Conservation (phyloP, 2,329 filamentous ascomycete genomes). For the Thielaviopsis musarum region DNA sequence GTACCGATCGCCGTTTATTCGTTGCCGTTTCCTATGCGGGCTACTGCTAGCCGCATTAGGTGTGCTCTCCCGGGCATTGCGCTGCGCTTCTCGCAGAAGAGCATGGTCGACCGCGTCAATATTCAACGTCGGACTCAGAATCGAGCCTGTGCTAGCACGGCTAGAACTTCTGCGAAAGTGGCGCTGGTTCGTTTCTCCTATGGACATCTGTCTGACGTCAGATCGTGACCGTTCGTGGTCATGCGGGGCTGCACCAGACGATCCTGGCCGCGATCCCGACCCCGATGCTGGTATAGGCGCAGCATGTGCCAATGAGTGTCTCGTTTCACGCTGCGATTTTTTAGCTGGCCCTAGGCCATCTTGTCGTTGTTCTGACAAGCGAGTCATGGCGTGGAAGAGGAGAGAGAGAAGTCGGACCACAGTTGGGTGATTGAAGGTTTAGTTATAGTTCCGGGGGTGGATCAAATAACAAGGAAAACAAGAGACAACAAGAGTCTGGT, state of each 20-base stretch:
- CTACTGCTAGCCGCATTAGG: slow-evolving; percentile 37
- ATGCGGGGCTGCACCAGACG: not conserved
- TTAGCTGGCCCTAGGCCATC: not conserved
- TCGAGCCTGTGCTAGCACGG: slow-evolving; percentile 8
- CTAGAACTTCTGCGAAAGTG: not conserved
- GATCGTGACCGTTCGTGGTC: slow-evolving; percentile 9
- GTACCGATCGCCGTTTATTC: slow-evolving; percentile 46
- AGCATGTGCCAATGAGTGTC: not conserved
- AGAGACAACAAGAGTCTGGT: not conserved
- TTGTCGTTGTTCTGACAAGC: not conserved
- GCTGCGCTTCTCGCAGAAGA: slow-evolving; percentile 33
- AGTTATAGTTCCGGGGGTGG: not conserved
- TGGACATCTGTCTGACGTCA: slow-evolving; percentile 3
- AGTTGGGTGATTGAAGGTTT: not conserved
- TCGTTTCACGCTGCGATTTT: not conserved
- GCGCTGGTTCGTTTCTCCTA: slow-evolving; percentile 8
- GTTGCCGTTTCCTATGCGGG: slow-evolving; percentile 40
- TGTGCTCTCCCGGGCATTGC: slow-evolving; percentile 23
- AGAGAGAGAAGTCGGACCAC: not conserved
- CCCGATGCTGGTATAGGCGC: not conserved
- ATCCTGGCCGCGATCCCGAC: not conserved
- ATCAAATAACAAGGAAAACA: not conserved
- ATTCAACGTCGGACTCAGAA: slow-evolving; percentile 26
- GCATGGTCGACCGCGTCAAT: slow-evolving; percentile 33
- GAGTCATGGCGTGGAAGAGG: slow-evolving; percentile 1